phyloP scores from a whole-genome alignment of 805 yeast genomes.

The Cyberlindnera maritima region DNA sequence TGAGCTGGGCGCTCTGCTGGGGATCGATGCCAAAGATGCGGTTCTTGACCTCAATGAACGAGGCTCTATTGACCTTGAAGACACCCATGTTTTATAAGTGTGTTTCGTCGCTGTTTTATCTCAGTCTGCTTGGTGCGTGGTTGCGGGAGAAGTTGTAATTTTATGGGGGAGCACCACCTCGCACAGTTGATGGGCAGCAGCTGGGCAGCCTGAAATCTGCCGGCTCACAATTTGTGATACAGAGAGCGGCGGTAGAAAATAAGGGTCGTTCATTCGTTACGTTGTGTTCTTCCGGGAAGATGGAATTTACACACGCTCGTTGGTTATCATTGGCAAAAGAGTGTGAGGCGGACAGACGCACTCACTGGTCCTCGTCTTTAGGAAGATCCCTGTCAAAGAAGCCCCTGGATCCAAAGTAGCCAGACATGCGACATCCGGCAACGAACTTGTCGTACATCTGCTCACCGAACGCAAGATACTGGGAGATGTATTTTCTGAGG shows the following conservation, averaged over 20 bases:
- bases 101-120: neutral
- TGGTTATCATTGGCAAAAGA: too few relatives aligned
- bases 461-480: slow-evolving; percentile 62
- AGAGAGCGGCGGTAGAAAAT: neutral
- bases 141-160: too few relatives aligned
- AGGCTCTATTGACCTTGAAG: slow-evolving; percentile 7
- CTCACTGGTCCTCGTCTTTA: neutral
- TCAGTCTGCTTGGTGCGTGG: too few relatives aligned
- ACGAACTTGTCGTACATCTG: slow-evolving; percentile 49
- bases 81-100: slow-evolving; percentile 3
- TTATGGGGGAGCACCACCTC: too few relatives aligned
- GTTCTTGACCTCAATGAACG: slow-evolving; percentile 6
- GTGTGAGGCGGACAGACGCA: too few relatives aligned
- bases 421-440: slow-evolving; percentile 42
- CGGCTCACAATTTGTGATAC: neutral
- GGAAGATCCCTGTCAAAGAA: slow-evolving; percentile 14
- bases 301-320: too few relatives aligned
- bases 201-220: neutral
- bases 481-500: slow-evolving; percentile 46
- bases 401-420: slow-evolving; percentile 38
- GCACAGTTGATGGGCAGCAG: too few relatives aligned
- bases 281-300: neutral
- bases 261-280: neutral
- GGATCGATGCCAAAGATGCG: slow-evolving; percentile 6
- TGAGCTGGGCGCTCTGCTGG: slow-evolving; percentile 1